phyloP scores from a whole-genome alignment of 345 rosid species.

The Euclidium syriacum region DNA sequence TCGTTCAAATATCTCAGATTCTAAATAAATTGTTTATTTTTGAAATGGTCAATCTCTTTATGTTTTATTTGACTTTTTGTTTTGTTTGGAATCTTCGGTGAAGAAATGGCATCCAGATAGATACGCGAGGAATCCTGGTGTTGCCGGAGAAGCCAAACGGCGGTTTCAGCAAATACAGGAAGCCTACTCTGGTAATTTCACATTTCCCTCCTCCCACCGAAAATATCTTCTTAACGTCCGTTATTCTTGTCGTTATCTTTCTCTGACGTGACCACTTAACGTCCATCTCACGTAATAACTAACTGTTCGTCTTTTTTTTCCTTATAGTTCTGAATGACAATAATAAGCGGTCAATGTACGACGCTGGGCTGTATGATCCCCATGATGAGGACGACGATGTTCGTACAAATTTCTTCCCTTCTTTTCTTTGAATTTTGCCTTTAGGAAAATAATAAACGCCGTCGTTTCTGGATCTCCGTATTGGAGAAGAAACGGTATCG shows the following conservation, averaged over 20 bases:
- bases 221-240: constrained; percentile 14
- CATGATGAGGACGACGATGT: constrained; percentile 82
- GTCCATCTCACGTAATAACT: background rate
- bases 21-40: too few relatives aligned
- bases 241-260: background rate
- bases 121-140: constrained; percentile 45
- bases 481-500: too few relatives aligned
- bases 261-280: background rate
- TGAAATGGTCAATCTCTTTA: too few relatives aligned
- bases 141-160: constrained; percentile 71
- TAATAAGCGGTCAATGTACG: constrained; percentile 66
- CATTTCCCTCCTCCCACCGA: background rate
- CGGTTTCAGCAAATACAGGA: constrained; percentile 91
- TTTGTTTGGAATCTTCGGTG: too few relatives aligned
- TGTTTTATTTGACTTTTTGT: background rate
- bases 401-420: constrained; percentile 9
- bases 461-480: background rate
- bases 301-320: background rate
- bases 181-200: constrained; percentile 74
- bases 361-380: constrained; percentile 82
- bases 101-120: constrained; percentile 96
- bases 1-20: background rate
- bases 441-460: too few relatives aligned
- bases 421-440: background rate
- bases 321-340: constrained; percentile 57